Conservation (phyloP, 768 basidiomycete species). For the Mycena galericulata region DNA sequence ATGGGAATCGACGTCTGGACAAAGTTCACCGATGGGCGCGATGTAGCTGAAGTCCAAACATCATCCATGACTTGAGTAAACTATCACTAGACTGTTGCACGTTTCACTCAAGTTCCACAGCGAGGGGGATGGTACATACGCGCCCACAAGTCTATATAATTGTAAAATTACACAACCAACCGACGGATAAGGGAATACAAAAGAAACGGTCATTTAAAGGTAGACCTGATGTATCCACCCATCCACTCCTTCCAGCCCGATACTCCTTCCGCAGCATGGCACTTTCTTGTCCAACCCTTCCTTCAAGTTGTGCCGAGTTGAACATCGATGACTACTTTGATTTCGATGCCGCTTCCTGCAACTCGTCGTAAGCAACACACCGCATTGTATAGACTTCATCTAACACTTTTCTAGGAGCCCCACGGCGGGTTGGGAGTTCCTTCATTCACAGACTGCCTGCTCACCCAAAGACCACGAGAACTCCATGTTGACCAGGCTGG, state of each 20-base stretch:
- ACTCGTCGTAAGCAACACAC: slow-evolving; percentile 12
- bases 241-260: neutral
- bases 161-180: neutral
- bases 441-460: neutral
- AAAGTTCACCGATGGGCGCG: slow-evolving; percentile 8
- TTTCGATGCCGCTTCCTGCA: slow-evolving; percentile 27
- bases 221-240: neutral
- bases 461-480: neutral
- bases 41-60: neutral
- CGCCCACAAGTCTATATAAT: slow-evolving; percentile 28
- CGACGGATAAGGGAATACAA: slow-evolving; percentile 23
- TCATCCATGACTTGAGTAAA: neutral
- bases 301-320: neutral
- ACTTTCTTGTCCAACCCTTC: neutral
- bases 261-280: slow-evolving; percentile 4
- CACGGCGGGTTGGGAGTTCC: neutral
- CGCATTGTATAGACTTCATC: neutral
- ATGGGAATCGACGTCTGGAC: neutral
- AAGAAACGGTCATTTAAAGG: slow-evolving; percentile 21
- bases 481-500: neutral
- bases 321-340: slow-evolving; percentile 21
- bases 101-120: slow-evolving; percentile 11
- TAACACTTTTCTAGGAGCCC: neutral
- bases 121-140: slow-evolving; percentile 12
- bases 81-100: neutral